Evolutionary conservation across 2,329 filamentous ascomycete genomes (phyloP).

Genomic region (Pestalotiopsis fici): DNA sequence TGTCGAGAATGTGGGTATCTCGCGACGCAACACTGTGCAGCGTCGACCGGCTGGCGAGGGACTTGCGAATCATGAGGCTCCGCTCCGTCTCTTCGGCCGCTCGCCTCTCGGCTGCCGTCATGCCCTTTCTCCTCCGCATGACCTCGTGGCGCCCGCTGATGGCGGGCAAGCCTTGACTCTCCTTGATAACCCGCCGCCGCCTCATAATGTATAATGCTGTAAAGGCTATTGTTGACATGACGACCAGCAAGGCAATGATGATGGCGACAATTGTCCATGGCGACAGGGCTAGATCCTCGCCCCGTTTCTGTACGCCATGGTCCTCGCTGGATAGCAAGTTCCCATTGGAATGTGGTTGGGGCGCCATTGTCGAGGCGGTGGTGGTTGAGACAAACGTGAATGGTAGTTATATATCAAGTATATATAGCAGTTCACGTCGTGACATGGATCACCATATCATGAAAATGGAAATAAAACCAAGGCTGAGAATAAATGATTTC

Average conservation of each 20-base stretch:
- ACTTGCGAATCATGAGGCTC: constrained; percentile 30
- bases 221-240: constrained; percentile 18
- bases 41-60: constrained; percentile 27
- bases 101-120: constrained; percentile 18
- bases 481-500: not conserved
- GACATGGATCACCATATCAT: not conserved
- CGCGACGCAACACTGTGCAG: constrained; percentile 8
- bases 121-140: constrained; percentile 13
- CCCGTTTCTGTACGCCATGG: not conserved
- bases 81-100: constrained; percentile 27
- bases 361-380: not conserved
- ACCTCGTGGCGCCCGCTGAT: not conserved
- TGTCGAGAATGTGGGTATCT: constrained; percentile 11
- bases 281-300: not conserved
- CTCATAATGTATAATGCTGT: constrained; percentile 18
- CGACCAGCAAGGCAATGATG: constrained; percentile 20
- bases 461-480: not conserved
- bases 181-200: constrained; percentile 14
- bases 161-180: constrained; percentile 2
- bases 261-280: constrained; percentile 27
- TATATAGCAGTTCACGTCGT: not conserved
- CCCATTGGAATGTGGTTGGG: not conserved
- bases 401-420: not conserved
- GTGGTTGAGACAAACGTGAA: not conserved
- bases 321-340: not conserved